Base-by-base conservation (phyloP, 345 rosid species). In the Anacardium occidentale region DNA sequence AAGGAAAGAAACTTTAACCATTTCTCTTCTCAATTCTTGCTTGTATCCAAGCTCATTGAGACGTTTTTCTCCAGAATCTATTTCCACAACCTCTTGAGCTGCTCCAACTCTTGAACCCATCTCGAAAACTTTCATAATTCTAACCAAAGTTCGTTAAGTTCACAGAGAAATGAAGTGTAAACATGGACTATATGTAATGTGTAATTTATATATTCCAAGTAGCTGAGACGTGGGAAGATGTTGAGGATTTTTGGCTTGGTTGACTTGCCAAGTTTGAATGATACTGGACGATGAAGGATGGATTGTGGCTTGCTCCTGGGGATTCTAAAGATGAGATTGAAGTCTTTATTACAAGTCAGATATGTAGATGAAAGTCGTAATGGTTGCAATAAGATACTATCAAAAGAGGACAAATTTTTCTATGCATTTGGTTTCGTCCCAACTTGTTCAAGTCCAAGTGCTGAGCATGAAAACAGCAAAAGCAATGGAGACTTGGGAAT, bases 21-120 rank as follows among this genome's bases (percentile, higher is more conserved):
- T 87, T 76, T 87, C 89, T 74, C 91, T 78, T 72, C 91, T 74
- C 62, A 87, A 81, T 67, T 87, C 89, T 67, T 85, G 91, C 91
- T 83, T 83, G 82, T 85, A 87, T 18, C 87, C 87, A 20, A 87
- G 83, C 71, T 87, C 89, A 57, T 85, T 85, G 24, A 85, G 87
- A 47, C 91, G 80, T 74, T 85, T 87, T 80, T 87, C 89, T 22
- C 87, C 91, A 0, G 87, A 77, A 85, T 85, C 91, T 50, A 40
- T 62, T 62, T 40, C 66, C 66, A 62, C 3, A 62, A 17, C 51
- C 11, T 42, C 66, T 40, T 62, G 29, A 14, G 4, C 48, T 3
- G 10, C 24, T 64, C 37, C 54, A 47, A 22, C 21, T 45, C 37
- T 64, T 42, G 67, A 63, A 15, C 29, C 54, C 68, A 64, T 64